Conservation (phyloP, 2,329 filamentous ascomycete species). For the Beauveria caledonica region DNA sequence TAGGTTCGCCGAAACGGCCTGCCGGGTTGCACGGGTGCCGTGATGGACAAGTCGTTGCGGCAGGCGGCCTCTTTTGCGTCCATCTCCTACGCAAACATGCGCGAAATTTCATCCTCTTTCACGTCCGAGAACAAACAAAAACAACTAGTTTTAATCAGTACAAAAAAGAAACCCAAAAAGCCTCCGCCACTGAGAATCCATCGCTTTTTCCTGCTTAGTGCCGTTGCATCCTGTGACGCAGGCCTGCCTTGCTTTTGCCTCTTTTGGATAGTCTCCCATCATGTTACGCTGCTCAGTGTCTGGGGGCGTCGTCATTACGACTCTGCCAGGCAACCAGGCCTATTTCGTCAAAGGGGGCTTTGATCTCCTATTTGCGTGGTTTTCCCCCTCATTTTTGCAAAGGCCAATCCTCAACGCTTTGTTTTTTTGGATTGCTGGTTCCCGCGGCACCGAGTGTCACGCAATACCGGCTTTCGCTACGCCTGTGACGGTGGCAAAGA, state of each 20-base stretch:
- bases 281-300: background rate
- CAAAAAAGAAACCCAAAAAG: background rate
- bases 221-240: constrained; percentile 2
- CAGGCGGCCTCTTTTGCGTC: background rate
- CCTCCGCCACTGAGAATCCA: background rate
- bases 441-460: background rate
- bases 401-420: too few species aligned
- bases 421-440: too few species aligned
- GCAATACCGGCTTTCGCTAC: background rate
- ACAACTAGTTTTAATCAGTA: background rate
- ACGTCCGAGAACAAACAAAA: background rate
- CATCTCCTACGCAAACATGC: background rate
- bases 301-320: background rate
- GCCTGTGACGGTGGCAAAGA: background rate
- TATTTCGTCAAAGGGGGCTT: background rate
- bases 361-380: background rate
- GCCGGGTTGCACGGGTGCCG: constrained; percentile 6
- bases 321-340: background rate
- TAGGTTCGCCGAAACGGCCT: background rate
- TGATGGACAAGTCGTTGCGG: background rate
- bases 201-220: background rate
- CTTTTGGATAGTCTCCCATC: constrained; percentile 1
- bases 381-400: background rate
- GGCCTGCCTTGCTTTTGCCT: constrained; percentile 1
- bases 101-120: background rate